These are phyloP conservation scores for Physaria fendleri DNA, from an alignment of 345 rosid genomes.

Conservation along the genomic window DNA sequence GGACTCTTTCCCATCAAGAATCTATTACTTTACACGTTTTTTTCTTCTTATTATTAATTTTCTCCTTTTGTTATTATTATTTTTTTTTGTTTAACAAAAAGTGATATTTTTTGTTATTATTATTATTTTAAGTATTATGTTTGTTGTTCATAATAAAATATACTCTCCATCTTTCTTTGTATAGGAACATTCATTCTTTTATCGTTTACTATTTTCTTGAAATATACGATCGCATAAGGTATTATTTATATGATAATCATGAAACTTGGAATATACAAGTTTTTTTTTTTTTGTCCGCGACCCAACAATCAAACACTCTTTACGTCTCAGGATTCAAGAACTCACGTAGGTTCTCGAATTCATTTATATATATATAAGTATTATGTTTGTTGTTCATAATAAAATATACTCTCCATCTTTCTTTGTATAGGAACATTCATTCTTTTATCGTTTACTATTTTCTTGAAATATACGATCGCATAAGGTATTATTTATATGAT, in stretches of 20 bases:
- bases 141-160: not conserved
- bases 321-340: not conserved
- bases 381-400: not conserved
- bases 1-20: slow-evolving; percentile 19
- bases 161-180: not conserved
- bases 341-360: slow-evolving; percentile 12
- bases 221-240: not conserved
- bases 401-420: not conserved
- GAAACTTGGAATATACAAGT: not conserved
- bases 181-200: not conserved
- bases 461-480: not conserved
- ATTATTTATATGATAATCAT: slow-evolving; percentile 1
- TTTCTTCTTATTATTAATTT: not conserved
- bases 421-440: not conserved
- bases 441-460: not conserved
- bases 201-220: not conserved
- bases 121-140: too few relatives aligned
- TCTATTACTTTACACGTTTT: slow-evolving; percentile 27
- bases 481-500: slow-evolving; percentile 2
- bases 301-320: slow-evolving; percentile 10
- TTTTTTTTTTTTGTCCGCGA: slow-evolving; percentile 11
- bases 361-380: too few relatives aligned
- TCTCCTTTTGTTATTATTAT: not conserved
- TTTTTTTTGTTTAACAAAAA: not conserved
- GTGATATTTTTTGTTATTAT: too few relatives aligned